Base-by-base conservation (phyloP, 305 asterid genomes). In the Lippia alba region DNA sequence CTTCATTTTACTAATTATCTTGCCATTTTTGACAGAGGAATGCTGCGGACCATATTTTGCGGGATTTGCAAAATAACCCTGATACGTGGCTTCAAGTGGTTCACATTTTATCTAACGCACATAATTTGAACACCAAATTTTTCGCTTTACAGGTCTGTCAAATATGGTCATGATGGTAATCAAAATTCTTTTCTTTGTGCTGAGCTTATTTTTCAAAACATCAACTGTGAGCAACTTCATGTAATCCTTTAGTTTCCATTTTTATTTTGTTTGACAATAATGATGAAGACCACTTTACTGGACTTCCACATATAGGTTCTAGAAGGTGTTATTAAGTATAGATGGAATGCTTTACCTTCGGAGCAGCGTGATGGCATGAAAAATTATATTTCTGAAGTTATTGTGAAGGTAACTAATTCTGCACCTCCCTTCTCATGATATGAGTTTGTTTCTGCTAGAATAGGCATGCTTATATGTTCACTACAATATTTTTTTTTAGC, bases 71-170 rank as follows among this genome's bases (percentile, higher is more conserved):
- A 87, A 86, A 80, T 64, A 95, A 92, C 72, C 96, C 96, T 5
- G 97, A 95, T 61, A 95, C 86, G 96, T 95, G 99, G 99, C 99
- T 92, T 79, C 99, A 95, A 92, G 99, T 95, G 74, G 98, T 92
- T 79, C 99, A 89, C 83, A 92, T 95, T 81, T 82, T 95, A 65
- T 87, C 98, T 32, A 89, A 70, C 67, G 77, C 99, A 19, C 96
- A 89, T 67, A 89, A 74, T 77, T 72, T 92, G 86, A 87, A 95
- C 78, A 90, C 98, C 69, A 95, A 95, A 75, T 92, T 90, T 80
- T 95, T 90, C 63, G 89, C 98, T 63, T 76, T 95, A 78, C 99
- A 95, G 97, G 99, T 95, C 33, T 51, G 96, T 34, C 30, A 24
- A 24, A 24, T 24, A 24, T 24, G 30, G 30, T 24, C 30, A 24